A percentile compares a stretch with the other conserved stretches of the same genome.
Evolutionary conservation across 257 asterid genomes (phyloP).

Genomic region (Thymus mandschuricus): DNA sequence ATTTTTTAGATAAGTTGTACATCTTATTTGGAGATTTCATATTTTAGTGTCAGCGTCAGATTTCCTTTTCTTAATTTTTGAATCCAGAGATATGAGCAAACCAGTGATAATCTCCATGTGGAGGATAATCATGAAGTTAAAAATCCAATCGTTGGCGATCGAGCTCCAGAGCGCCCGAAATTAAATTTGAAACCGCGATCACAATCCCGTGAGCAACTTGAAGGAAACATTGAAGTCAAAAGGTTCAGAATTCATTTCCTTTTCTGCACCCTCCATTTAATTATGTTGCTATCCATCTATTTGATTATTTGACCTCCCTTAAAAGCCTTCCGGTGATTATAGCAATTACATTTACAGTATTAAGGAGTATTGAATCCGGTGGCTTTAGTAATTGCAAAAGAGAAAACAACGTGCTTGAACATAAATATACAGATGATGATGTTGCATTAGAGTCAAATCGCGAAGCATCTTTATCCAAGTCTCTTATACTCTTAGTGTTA

Average conservation of each 20-base stretch:
- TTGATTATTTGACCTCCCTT: conserved; percentile 12
- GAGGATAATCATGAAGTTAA: conserved; percentile 44
- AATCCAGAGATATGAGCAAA: conserved; percentile 52
- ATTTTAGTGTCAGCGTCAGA: neutral
- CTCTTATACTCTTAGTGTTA: neutral
- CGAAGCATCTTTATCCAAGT: neutral
- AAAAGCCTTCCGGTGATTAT: neutral
- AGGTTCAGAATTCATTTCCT: conserved; percentile 48
- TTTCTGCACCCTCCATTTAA: neutral
- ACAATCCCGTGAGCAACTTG: conserved; percentile 53
- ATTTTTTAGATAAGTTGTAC: conserved; percentile 1
- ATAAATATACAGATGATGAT: neutral
- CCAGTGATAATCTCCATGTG: conserved; percentile 41
- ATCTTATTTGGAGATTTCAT: conserved; percentile 17
- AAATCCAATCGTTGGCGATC: conserved; percentile 44
- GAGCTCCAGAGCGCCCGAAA: conserved; percentile 64
- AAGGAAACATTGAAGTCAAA: conserved; percentile 53
- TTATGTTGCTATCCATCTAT: neutral
- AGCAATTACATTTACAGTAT: neutral
- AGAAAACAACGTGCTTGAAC: neutral
- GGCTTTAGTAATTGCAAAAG: neutral
- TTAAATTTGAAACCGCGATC: conserved; percentile 74
- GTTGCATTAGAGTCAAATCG: neutral
- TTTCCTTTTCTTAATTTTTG: conserved; percentile 23
- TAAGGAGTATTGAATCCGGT: neutral